Evolutionary conservation across 306 rosid genomes (phyloP).

Genomic region (Inga leiocalycina): DNA sequence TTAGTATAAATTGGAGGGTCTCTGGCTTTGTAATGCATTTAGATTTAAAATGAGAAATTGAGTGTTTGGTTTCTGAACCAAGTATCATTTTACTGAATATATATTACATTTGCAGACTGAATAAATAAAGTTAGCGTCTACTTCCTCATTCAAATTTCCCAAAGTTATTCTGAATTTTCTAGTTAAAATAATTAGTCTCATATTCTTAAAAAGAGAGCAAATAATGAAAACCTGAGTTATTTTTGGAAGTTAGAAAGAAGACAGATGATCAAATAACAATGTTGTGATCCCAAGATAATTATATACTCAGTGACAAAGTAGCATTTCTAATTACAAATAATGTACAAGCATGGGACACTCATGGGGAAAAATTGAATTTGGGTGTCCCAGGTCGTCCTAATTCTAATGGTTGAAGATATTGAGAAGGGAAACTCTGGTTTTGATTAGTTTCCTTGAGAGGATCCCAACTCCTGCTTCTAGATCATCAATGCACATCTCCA

Average conservation of each 20-base stretch:
- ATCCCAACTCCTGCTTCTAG: constrained; percentile 25
- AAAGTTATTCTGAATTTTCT: background rate
- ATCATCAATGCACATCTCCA: constrained; percentile 29
- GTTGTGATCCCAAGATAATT: background rate
- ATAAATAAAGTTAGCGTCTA: background rate
- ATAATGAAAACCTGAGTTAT: background rate
- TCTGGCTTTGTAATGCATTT: too few species aligned
- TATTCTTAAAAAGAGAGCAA: background rate
- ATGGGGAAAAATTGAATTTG: constrained; percentile 1
- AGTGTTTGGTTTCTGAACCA: too few species aligned
- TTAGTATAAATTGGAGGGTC: too few species aligned
- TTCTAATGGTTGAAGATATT: constrained; percentile 37
- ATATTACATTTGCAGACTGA: background rate
- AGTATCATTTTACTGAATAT: too few species aligned
- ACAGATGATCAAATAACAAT: background rate
- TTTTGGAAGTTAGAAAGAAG: background rate
- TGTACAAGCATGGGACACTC: constrained; percentile 20
- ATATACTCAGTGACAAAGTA: constrained; percentile 3
- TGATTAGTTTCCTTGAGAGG: constrained; percentile 36
- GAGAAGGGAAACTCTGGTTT: constrained; percentile 41
- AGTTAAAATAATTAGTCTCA: too few species aligned
- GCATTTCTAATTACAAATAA: background rate
- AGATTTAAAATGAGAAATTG: too few species aligned
- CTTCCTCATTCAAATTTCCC: background rate
- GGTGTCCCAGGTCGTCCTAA: background rate